Base-by-base conservation (phyloP, 805 yeast genomes). In the Henningerozyma blattae region DNA sequence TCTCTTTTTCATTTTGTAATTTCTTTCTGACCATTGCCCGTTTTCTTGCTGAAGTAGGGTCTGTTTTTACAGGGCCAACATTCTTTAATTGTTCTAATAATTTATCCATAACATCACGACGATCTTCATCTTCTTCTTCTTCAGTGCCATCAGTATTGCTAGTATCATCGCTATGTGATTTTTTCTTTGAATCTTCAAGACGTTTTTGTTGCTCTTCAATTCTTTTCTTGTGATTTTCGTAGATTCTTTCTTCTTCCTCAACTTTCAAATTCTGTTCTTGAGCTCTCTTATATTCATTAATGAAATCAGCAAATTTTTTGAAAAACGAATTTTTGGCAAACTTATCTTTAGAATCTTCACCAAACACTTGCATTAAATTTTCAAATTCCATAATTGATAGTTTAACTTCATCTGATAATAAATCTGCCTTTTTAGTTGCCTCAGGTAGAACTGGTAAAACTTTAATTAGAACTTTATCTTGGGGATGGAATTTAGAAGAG, bases 61-160 rank as follows among this genome's bases (percentile, higher is more conserved):
- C 91, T 5, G 83, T 75, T 40, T 75, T 74, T 4, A 75, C 59
- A 9, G 91, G 82, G 1, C 89, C 94, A 0, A 91, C 83, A 14
- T 87, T 86, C 50, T 86, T 79, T 48, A 91, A 68, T 49, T 81
- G 84, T 53, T 86, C 94, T 37, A 91, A 66, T 32, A 91, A 64
- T 24, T 79, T 72, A 54, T 91, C 98, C 81, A 91, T 85, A 28
- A 85, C 75, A 10, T 64, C 71, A 32, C 58, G 48, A 27, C 56
- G 47, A 29, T 54, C 61, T 12, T 41, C 50, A 10, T 36, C 34
- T 17, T 40, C 40, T 9, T 37, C 51, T 20, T 35, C 43, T 13
- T 28, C 42, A 9, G 33, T 41, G 3, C 28, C 39, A 10, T 33
- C 41, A 13, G 25, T 24, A 9, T 18, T 20, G n/a, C 29, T 20